phyloP scores from a whole-genome alignment of 1,284 basidiomycete genomes.

The Schizopora paradoxa region DNA sequence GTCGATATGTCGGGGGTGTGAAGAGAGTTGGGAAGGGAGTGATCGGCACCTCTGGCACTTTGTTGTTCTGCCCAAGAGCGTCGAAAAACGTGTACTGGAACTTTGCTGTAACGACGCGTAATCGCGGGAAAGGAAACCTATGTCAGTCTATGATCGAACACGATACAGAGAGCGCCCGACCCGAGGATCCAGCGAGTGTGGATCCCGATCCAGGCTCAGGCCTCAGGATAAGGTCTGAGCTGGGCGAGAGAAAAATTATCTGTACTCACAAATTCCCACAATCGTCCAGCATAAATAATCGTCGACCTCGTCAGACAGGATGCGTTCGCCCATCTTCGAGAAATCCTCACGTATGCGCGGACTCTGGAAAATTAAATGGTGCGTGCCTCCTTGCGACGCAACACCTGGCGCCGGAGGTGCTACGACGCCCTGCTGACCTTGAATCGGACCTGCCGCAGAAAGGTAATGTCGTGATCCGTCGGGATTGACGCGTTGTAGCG shows the following conservation, averaged over 20 bases:
- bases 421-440: conserved; percentile 62
- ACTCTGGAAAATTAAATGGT: conserved; percentile 71
- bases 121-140: no score
- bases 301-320: conserved; percentile 81
- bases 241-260: conserved; percentile 1
- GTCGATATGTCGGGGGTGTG: conserved; percentile 72
- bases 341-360: conserved; percentile 70
- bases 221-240: background rate
- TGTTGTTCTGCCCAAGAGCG: conserved; percentile 73
- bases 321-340: conserved; percentile 64
- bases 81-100: conserved; percentile 95
- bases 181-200: no score
- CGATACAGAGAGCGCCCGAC: no score
- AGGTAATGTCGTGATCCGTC: conserved; percentile 78
- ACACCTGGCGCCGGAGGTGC: conserved; percentile 61
- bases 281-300: conserved; percentile 96
- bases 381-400: conserved; percentile 69
- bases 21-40: conserved; percentile 88
- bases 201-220: conserved; percentile 15
- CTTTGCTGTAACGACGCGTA: conserved; percentile 51
- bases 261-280: conserved; percentile 82
- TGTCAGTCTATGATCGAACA: no score
- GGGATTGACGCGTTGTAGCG: conserved; percentile 76
- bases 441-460: conserved; percentile 77
- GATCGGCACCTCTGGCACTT: conserved; percentile 71